Evolutionary conservation across 768 basidiomycete species (phyloP).

Genomic region (Mrakia blollopis): DNA sequence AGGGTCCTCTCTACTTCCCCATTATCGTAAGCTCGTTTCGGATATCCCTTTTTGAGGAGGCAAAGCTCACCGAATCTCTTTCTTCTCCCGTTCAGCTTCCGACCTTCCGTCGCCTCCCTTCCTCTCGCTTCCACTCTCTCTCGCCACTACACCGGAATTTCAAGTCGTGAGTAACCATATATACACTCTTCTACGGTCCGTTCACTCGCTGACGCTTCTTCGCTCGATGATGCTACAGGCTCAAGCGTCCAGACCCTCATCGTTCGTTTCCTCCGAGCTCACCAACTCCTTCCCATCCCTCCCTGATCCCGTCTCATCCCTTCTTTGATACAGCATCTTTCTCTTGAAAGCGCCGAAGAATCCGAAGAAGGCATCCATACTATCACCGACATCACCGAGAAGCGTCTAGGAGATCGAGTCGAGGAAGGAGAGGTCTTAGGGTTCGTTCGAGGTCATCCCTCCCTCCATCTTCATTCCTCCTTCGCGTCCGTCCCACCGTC

Average conservation of each 20-base stretch:
- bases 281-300: background rate
- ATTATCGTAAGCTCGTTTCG: background rate
- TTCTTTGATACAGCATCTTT: background rate
- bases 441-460: background rate
- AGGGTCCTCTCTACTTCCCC: background rate
- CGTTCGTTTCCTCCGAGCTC: constrained; percentile 8
- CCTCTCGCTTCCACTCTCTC: background rate
- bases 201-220: background rate
- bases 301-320: background rate
- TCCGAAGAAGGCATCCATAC: background rate
- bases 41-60: background rate
- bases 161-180: background rate
- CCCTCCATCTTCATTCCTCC: background rate
- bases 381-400: background rate
- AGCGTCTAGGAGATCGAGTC: background rate
- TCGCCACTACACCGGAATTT: background rate
- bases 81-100: background rate
- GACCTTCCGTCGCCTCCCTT: background rate
- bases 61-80: background rate
- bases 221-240: background rate
- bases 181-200: background rate
- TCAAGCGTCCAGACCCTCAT: constrained; percentile 2
- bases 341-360: background rate
- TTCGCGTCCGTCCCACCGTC: too few species aligned
- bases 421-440: background rate